These are phyloP conservation scores for Solanum pinnatisectum DNA, from an alignment of 257 asterid species.

Conservation along the genomic window DNA sequence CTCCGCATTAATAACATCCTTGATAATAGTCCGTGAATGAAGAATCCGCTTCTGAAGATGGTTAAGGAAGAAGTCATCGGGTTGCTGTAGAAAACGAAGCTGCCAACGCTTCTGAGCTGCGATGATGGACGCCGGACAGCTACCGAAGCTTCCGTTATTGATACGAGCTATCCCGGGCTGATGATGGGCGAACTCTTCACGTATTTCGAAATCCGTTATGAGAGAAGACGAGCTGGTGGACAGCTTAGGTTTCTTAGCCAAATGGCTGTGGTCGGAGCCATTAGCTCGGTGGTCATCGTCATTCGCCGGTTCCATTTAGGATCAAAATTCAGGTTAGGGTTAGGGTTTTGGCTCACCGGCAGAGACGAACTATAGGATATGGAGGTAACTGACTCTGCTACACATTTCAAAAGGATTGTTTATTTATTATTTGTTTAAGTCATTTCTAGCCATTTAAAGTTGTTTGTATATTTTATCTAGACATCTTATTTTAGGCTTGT, in stretches of 20 bases:
- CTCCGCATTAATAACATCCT: constrained; percentile 80
- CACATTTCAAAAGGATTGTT: background rate
- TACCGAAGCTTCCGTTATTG: constrained; percentile 93
- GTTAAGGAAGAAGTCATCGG: constrained; percentile 84
- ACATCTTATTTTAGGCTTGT: accelerated
- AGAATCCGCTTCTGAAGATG: constrained; percentile 64
- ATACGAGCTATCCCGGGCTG: constrained; percentile 59
- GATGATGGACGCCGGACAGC: constrained; percentile 88
- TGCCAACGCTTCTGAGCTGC: constrained; percentile 82
- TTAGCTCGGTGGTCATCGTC: constrained; percentile 27
- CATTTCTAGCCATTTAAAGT: too few species aligned
- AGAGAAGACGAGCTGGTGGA: constrained; percentile 20
- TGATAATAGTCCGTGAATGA: constrained; percentile 58
- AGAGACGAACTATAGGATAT: background rate
- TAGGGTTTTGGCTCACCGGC: constrained; percentile 23
- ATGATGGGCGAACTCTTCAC: constrained; percentile 71
- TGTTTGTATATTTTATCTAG: too few species aligned
- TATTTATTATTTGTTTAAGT: background rate
- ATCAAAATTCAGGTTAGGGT: constrained; percentile 11
- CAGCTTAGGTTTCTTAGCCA: constrained; percentile 51
- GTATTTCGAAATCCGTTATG: constrained; percentile 54
- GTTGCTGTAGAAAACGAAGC: constrained; percentile 80
- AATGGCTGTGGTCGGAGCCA: constrained; percentile 27
- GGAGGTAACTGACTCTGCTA: background rate
- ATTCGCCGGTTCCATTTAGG: constrained; percentile 13